These are phyloP conservation scores for Cudoniella acicularis DNA, from an alignment of 495 filamentous ascomycete species.

Conservation along the genomic window DNA sequence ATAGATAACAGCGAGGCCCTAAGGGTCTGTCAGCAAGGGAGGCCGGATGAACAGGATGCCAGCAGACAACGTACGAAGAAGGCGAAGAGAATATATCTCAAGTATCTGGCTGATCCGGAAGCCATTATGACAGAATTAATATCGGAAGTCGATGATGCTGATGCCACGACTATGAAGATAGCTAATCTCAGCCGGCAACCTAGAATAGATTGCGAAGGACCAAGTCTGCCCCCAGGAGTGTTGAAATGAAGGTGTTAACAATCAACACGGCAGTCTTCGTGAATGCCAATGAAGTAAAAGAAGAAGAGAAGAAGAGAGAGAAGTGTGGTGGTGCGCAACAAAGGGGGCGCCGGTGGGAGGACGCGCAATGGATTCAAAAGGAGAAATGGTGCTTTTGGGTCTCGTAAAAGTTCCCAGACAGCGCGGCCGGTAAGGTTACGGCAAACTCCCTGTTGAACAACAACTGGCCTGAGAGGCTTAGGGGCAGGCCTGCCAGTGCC, in stretches of 20 bases:
- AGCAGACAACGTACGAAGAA: constrained; percentile 62
- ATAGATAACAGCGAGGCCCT: constrained; percentile 74
- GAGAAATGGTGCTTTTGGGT: neutral
- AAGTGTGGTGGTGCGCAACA: neutral
- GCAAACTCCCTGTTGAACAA: neutral
- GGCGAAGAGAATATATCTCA: constrained; percentile 87
- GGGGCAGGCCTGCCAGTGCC: too few relatives aligned
- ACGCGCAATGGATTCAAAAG: neutral
- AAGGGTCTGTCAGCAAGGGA: constrained; percentile 2
- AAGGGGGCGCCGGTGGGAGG: neutral
- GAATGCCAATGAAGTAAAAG: neutral
- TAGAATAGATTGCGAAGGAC: neutral
- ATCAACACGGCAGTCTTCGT: neutral
- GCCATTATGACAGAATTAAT: constrained; percentile 51
- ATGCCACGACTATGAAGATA: neutral
- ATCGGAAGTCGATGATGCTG: neutral
- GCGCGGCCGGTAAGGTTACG: too few relatives aligned
- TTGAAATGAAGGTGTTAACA: neutral
- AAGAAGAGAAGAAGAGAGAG: neutral
- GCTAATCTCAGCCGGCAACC: neutral
- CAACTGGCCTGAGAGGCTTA: too few relatives aligned
- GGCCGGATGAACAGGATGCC: neutral
- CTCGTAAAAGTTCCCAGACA: neutral
- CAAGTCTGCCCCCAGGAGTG: neutral
- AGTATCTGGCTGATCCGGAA: constrained; percentile 60